Evolutionary conservation across 768 basidiomycete species (phyloP), one percentile per base, ranked within the genome.

Genomic region (Auriscalpium orientale): DNA sequence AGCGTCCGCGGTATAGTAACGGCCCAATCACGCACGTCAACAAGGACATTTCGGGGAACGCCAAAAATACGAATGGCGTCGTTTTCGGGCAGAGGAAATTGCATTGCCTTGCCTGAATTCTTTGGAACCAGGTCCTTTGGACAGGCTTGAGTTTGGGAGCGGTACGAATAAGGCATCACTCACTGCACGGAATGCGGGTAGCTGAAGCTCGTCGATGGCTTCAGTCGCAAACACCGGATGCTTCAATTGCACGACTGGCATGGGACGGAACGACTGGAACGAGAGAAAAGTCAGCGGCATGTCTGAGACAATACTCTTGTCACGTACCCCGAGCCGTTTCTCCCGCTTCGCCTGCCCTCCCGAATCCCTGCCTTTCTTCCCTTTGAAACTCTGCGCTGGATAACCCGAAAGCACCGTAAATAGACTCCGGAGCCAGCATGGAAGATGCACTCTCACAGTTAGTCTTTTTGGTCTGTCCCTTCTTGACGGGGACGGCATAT

Each of bases 151-250:
- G 21, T 15, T 13, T 44, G 28, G 35, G 53, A 50, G 33, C 9
- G 44, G 52, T 21, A 22, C 18, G 8, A 20, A 46, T 13, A 43
- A 18, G n/a, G 1, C 20, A 35, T 18, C 51, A 64, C 75, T 62
- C 51, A 79, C 79, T 1, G 78, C 74, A 48, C 70, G 67, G 58
- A 82, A 79, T 8, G 62, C 48, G 8, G 79, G 78, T 8, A 79
- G 59, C 3, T 68, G 58, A 11, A 79, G 67, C 34, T 70, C 67
- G 1, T 65, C 64, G 9, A 70, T 66, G 28, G 62, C 54, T 2
- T 76, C 70, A 13, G 67, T 69, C 56, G 74, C 67, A 52, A 81
- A 78, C 13, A 80, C 49, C 0, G 70, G 68, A 18, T 79, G 68
- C 21, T 67, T 70, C 18, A 82, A 58, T 51, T 72, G 70, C 1